Conservation (phyloP, 2,329 filamentous ascomycete species). For the Cercospora citrullina region DNA sequence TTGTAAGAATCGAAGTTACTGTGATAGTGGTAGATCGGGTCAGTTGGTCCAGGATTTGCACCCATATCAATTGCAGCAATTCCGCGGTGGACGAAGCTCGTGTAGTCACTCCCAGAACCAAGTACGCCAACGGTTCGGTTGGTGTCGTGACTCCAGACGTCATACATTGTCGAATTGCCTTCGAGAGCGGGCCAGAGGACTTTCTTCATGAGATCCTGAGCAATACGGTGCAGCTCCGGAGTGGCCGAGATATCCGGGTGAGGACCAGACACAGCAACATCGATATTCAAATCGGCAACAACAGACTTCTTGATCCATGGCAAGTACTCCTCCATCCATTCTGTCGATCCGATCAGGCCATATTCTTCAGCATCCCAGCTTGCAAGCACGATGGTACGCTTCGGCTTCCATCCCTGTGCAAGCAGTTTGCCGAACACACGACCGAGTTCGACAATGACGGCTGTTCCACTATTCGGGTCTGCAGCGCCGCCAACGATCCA, state of each 20-base stretch:
- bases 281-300: conserved; percentile 55
- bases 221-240: conserved; percentile 69
- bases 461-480: conserved; percentile 53
- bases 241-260: conserved; percentile 65
- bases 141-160: conserved; percentile 44
- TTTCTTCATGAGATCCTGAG: conserved; percentile 63
- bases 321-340: conserved; percentile 54
- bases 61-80: conserved; percentile 44
- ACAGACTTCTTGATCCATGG: conserved; percentile 48
- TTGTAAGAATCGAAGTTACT: conserved; percentile 51
- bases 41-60: conserved; percentile 35
- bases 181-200: conserved; percentile 49
- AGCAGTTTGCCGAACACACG: conserved; percentile 52
- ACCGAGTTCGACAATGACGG: conserved; percentile 46
- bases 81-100: conserved; percentile 49
- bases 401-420: conserved; percentile 53
- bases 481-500: conserved; percentile 57
- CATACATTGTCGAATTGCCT: conserved; percentile 47
- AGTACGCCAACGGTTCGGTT: conserved; percentile 45
- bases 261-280: conserved; percentile 53
- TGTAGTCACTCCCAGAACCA: conserved; percentile 51
- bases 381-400: conserved; percentile 49
- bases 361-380: conserved; percentile 49
- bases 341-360: conserved; percentile 45
- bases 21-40: conserved; percentile 51